Base-by-base conservation (phyloP, 2,329 filamentous ascomycete species). In the Ophiostoma ulmi region DNA sequence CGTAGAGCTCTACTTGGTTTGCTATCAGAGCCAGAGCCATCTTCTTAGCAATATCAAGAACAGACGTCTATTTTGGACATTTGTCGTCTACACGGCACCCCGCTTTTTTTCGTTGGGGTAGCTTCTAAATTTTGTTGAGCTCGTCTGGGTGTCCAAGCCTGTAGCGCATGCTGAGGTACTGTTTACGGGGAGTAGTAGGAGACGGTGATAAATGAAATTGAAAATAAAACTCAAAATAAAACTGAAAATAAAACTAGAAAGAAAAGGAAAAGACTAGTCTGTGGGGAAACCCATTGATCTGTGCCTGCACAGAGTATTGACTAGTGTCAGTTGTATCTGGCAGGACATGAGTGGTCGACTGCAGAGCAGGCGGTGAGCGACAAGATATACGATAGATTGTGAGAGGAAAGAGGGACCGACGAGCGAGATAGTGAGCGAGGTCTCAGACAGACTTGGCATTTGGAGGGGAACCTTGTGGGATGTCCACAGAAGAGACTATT, bases 61-160 rank as follows among this genome's bases (percentile, higher is more conserved):
- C 31, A 31, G 31, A 31, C 31, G 31, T 31, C 31, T 31, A 31
- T 31, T 31, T 31, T 31, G 31, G 31, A 31, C 31, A 0, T 31
- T 31, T 31, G 31, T 31, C 31, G 31, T 31, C 31, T 31, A 4
- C 31, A 31, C 31, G 31, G 3, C 31, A 31, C 31, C 67, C 73
- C 72, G 68, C 71, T 72, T 73, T 72, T 74, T 74, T 72, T 41
- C 73, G 73, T 74, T 74, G 73, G 73, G 73, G 73, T 74, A 72
- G 69, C 68, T 39, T 52, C 39, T 10, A 52, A 61, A 70, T 71
- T 73, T 74, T 73, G 72, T 73, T 73, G 73, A 72, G 73, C 48
- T 31, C 38, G 35, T n/a, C 5, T 3, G 2, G 61, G 31, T 7
- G 35, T 22, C 20, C 20, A 39, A 65, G 63, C 20, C 35, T 65